Evolutionary conservation across 148 eudicot genomes (phyloP).

Genomic region (Nepenthes gracilis): DNA sequence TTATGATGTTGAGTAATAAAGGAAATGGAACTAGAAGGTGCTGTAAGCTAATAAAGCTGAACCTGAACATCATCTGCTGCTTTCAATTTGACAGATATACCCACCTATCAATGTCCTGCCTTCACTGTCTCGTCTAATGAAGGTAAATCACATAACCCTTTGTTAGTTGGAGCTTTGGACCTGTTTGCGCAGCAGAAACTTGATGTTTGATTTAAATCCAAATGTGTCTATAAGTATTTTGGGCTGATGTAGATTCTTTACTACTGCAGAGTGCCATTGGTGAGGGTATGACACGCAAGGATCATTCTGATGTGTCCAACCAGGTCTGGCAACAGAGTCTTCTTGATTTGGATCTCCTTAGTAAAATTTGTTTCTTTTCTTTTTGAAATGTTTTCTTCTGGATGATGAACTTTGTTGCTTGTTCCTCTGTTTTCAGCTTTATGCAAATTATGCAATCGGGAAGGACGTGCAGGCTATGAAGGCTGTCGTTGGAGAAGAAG

Average conservation of each 20-base stretch:
- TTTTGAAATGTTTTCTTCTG: not conserved
- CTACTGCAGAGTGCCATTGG: conserved; percentile 91
- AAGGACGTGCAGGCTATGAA: conserved; percentile 99
- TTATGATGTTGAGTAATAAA: too few species aligned
- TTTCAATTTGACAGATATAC: conserved; percentile 55
- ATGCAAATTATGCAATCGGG: conserved; percentile 98
- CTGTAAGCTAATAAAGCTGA: not conserved
- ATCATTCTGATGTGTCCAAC: conserved; percentile 97
- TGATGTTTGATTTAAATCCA: too few species aligned
- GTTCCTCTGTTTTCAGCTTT: conserved; percentile 40
- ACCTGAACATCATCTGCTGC: not conserved
- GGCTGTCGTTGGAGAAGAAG: conserved; percentile 99
- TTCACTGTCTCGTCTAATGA: conserved; percentile 93
- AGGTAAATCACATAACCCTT: conserved; percentile 31
- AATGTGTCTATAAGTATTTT: not conserved
- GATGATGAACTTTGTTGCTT: not conserved
- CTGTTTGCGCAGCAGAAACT: not conserved
- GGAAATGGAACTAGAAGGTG: too few species aligned
- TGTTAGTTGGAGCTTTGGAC: not conserved
- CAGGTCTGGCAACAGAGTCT: conserved; percentile 37
- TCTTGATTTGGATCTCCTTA: not conserved
- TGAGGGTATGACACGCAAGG: conserved; percentile 99
- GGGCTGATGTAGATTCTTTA: not conserved
- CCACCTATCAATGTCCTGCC: conserved; percentile 99
- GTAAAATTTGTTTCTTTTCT: not conserved